A percentile compares a stretch with the other conserved stretches of the same genome.
phyloP scores from a whole-genome alignment of 1,139 yeast species.

The Protomyces pachydermus region DNA sequence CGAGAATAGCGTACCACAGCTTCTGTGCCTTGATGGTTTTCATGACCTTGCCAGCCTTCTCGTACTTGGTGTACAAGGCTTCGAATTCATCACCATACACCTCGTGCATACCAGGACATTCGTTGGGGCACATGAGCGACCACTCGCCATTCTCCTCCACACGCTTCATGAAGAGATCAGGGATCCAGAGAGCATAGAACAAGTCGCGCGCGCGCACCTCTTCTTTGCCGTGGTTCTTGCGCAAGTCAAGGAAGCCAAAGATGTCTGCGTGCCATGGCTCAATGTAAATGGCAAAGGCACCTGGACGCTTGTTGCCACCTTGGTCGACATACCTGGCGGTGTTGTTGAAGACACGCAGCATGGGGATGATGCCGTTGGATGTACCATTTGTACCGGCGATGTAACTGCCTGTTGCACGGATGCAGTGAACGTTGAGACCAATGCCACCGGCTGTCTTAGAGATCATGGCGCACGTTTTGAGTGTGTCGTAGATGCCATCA shows the following conservation, averaged over 20 bases:
- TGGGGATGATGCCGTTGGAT: conserved; percentile 81
- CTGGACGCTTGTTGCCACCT: conserved; percentile 93
- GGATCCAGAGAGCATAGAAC: conserved; percentile 88
- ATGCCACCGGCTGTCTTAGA: conserved; percentile 91
- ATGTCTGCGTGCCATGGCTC: conserved; percentile 93
- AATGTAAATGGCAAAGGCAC: conserved; percentile 81
- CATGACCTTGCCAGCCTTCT: conserved; percentile 64
- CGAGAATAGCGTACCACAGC: conserved; percentile 79
- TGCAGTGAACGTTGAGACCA: conserved; percentile 77
- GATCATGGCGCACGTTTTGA: conserved; percentile 78
- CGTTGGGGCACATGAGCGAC: conserved; percentile 84
- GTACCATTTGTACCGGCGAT: conserved; percentile 89
- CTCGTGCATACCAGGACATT: conserved; percentile 77
- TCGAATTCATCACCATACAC: conserved; percentile 79
- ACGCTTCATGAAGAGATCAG: conserved; percentile 84
- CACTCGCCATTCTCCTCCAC: conserved; percentile 73
- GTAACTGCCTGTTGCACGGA: conserved; percentile 78
- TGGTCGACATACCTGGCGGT: conserved; percentile 91
- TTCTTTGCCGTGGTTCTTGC: conserved; percentile 89
- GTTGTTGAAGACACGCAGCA: conserved; percentile 84
- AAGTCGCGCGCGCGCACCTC: conserved; percentile 85
- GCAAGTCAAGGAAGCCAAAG: conserved; percentile 73
- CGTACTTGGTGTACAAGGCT: conserved; percentile 62
- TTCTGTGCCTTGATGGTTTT: conserved; percentile 76
- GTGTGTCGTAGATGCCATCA: conserved; percentile 82